These are phyloP conservation scores for Atkinsonella texensis DNA, from an alignment of 2,329 filamentous ascomycete species.

Conservation along the genomic window DNA sequence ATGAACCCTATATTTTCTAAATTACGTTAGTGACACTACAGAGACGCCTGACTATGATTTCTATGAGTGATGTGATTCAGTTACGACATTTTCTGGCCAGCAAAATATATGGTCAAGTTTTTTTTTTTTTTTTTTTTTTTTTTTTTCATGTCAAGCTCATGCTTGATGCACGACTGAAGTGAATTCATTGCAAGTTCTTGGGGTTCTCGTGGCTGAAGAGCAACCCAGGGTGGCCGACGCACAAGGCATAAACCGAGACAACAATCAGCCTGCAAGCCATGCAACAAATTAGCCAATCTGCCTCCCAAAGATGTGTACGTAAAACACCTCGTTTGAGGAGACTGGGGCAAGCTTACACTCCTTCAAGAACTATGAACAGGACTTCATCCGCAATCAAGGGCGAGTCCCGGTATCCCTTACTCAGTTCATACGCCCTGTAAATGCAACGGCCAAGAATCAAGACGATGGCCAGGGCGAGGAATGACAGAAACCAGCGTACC, in stretches of 20 bases:
- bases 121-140: no score
- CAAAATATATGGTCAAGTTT: no score
- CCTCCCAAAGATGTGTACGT: no score
- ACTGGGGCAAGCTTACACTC: constrained; percentile 23
- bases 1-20: no score
- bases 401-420: constrained; percentile 44
- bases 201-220: neutral
- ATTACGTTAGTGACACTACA: no score
- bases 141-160: neutral
- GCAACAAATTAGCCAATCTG: neutral
- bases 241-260: constrained; percentile 23
- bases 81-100: no score
- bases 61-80: no score
- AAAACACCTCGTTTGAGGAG: neutral
- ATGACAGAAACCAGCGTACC: constrained; percentile 35
- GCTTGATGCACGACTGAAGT: neutral
- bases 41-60: no score
- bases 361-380: constrained; percentile 43
- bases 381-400: constrained; percentile 38
- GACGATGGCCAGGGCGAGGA: constrained; percentile 40
- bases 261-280: constrained; percentile 18
- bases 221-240: constrained; percentile 25
- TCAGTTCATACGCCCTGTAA: constrained; percentile 54
- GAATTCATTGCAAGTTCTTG: neutral
- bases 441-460: constrained; percentile 49